Evolutionary conservation across 75 land plant genomes (phyloP).

Genomic region (Larix kaempferi): DNA sequence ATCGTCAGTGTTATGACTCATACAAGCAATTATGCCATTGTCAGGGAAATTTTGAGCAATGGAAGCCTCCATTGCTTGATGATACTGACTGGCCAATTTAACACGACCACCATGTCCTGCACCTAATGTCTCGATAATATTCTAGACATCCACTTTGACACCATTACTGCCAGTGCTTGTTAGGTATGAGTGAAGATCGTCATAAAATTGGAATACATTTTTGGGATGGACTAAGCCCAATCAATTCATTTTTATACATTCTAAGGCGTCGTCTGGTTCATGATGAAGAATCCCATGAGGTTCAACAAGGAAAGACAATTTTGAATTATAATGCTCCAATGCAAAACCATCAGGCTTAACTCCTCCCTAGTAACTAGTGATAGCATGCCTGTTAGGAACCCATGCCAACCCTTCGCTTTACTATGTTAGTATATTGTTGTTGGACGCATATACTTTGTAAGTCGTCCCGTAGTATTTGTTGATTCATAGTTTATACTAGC

Average conservation of each 20-base stretch:
- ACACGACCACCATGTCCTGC: slow-evolving; percentile 87
- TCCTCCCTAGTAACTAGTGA: slow-evolving; percentile 97
- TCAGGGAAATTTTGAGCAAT: slow-evolving; percentile 72
- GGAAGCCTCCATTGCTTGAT: slow-evolving; percentile 80
- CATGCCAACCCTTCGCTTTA: no score
- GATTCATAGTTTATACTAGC: no score
- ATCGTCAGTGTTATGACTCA: slow-evolving; percentile 93
- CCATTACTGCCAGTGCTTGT: slow-evolving; percentile 86
- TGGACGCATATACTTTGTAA: no score
- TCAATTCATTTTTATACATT: slow-evolving; percentile 56
- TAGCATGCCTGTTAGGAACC: no score
- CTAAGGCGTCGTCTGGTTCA: slow-evolving; percentile 48
- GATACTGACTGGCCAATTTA: slow-evolving; percentile 60
- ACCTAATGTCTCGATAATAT: slow-evolving; percentile 85
- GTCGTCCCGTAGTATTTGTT: no score
- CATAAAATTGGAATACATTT: slow-evolving; percentile 61
- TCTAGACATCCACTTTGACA: slow-evolving; percentile 92
- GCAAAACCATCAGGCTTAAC: slow-evolving; percentile 52
- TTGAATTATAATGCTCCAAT: slow-evolving; percentile 67
- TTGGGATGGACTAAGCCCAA: slow-evolving; percentile 82
- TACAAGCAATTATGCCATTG: slow-evolving; percentile 91
- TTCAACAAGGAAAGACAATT: slow-evolving; percentile 58
- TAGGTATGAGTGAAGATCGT: slow-evolving; percentile 87
- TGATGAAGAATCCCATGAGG: slow-evolving; percentile 65
- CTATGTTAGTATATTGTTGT: no score